phyloP scores from a whole-genome alignment of 768 basidiomycete species.

The Mycena galopus region DNA sequence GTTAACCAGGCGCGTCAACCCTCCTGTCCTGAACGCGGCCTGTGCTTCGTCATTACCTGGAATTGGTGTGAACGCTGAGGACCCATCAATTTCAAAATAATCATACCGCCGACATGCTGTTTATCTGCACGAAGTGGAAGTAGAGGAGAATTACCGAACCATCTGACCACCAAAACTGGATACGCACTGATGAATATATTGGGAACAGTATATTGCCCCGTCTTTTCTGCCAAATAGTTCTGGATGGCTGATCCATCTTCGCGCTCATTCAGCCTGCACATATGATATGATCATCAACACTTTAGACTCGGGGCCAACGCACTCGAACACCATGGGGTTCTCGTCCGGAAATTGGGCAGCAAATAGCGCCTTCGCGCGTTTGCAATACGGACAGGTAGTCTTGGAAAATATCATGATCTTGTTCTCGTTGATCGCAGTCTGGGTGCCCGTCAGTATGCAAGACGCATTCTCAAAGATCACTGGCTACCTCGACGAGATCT shows the following conservation, averaged over 20 bases:
- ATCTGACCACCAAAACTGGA: not conserved
- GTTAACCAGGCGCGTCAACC: conserved; percentile 22
- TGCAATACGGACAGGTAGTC: conserved; percentile 67
- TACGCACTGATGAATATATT: conserved; percentile 81
- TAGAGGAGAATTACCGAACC: not conserved
- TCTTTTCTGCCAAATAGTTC: conserved; percentile 71
- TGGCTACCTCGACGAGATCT: conserved; percentile 57
- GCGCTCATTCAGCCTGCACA: conserved; percentile 67
- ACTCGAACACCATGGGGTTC: conserved; percentile 62
- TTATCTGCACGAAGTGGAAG: conserved; percentile 52
- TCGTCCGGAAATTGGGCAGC: conserved; percentile 52
- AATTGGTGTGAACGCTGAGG: conserved; percentile 12
- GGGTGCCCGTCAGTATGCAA: conserved; percentile 6
- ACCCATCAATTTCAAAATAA: not conserved
- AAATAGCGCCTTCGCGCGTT: conserved; percentile 62
- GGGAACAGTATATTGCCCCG: conserved; percentile 79
- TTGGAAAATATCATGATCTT: conserved; percentile 75
- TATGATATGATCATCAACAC: not conserved
- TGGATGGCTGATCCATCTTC: conserved; percentile 76
- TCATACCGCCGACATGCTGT: conserved; percentile 68
- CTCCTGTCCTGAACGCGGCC: conserved; percentile 46
- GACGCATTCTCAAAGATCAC: not conserved
- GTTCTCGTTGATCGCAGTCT: conserved; percentile 60
- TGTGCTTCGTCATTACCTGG: conserved; percentile 56
- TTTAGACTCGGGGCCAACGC: conserved; percentile 31